Base-by-base conservation (phyloP, 2,329 filamentous ascomycete genomes). In the Ophioceras dolichostomum region DNA sequence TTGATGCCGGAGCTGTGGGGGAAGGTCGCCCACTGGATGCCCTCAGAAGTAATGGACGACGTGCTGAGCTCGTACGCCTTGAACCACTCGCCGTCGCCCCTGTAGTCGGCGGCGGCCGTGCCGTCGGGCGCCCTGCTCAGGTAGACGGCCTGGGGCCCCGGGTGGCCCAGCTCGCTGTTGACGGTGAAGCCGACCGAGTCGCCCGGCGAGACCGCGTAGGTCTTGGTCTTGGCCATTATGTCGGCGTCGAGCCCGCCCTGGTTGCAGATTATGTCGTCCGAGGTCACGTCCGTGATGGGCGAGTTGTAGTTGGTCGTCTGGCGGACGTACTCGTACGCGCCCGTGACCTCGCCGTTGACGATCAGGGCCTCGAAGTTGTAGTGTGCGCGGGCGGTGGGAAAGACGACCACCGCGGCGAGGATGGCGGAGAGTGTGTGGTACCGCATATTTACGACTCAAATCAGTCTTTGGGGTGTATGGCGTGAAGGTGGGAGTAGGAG, bases 101-200 rank as follows among this genome's bases (percentile, higher is more conserved):
- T 29, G 32, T 41, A n/a, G n/a, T n/a, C n/a, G n/a, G n/a, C n/a
- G 20, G 38, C 37, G 4, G 43, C 39, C 28, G 41, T 34, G 22
- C 42, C 42, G 27, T 8, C 9, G 10, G 42, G 42, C 7, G 40
- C 44, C 8, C 36, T 34, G 26, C 40, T 42, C 46, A 60, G 44
- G 49, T 58, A 59, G 32, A 60, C 57, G 10, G 52, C 45, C 7
- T 60, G 49, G 9, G 60, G 58, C 18, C 59, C 58, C 13, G 56
- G 58, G 50, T 61, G 58, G 14, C 51, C 51, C 24, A 65, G 47
- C 18, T 53, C 45, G 17, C 45, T 41, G 34, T 50, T 51, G 34
- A 61, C 53, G 4, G 55, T 53, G 51, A 66, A 65, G 28, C 61
- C 61, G n/a, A 66, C 50, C 21, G 54, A 50, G 34, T 61, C 54